Conservation (phyloP, 2,329 filamentous ascomycete species). For the Endoconidiophora polonica region DNA sequence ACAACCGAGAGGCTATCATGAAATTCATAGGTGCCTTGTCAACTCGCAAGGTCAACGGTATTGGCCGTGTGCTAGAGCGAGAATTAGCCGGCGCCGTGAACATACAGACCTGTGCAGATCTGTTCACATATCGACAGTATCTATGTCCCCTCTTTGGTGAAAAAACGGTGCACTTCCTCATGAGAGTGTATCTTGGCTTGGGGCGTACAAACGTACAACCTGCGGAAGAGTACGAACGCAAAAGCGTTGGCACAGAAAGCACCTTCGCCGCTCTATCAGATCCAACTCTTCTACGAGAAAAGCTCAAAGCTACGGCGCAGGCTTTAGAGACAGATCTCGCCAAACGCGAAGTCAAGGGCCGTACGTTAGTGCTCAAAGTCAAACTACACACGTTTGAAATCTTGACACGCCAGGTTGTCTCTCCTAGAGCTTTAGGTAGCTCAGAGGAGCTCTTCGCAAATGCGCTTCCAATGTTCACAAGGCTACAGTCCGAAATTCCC, state of each 20-base stretch:
- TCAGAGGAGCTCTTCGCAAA: conserved; percentile 75
- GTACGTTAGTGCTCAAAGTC: conserved; percentile 82
- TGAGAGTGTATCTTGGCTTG: conserved; percentile 70
- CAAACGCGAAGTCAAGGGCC: conserved; percentile 66
- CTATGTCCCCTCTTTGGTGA: conserved; percentile 71
- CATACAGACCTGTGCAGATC: conserved; percentile 74
- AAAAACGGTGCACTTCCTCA: conserved; percentile 75
- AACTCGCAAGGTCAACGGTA: conserved; percentile 80
- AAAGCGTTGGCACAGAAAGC: conserved; percentile 84
- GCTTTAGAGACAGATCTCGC: conserved; percentile 76
- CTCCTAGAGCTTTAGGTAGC: conserved; percentile 51
- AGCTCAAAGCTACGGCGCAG: conserved; percentile 64
- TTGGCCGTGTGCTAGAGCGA: conserved; percentile 86
- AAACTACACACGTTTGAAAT: conserved; percentile 93
- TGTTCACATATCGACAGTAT: conserved; percentile 59
- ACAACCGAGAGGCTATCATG: conserved; percentile 59
- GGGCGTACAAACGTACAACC: conserved; percentile 75
- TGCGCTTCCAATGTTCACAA: conserved; percentile 65
- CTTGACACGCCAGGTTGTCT: conserved; percentile 62
- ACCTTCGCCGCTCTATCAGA: conserved; percentile 73
- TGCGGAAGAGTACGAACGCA: conserved; percentile 76
- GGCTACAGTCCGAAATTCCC: conserved; percentile 69
- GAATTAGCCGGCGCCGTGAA: conserved; percentile 72
- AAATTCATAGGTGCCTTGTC: conserved; percentile 70
- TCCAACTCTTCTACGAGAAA: conserved; percentile 50